These are phyloP conservation scores for Fomitopsis pinicola DNA, from an alignment of 1,284 basidiomycete species.

Conservation along the genomic window DNA sequence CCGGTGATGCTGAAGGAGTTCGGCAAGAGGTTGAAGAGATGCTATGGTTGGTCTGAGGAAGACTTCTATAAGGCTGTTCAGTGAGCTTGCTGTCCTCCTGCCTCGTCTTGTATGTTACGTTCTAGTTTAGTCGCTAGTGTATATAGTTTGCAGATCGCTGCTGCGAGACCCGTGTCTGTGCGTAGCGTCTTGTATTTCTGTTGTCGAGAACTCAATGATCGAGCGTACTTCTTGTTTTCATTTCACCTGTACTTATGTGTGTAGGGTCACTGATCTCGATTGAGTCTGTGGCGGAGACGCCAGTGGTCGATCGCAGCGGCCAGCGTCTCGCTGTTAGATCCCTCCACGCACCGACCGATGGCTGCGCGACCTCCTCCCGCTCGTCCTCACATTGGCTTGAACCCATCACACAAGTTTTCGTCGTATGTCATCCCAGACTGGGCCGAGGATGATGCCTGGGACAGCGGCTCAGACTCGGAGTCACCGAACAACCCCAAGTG, in stretches of 20 bases:
- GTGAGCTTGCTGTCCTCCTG: neutral
- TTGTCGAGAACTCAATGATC: neutral
- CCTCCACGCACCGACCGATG: slow-evolving; percentile 33
- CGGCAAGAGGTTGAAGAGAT: slow-evolving; percentile 53
- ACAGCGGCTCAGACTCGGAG: slow-evolving; percentile 82
- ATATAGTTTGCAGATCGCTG: neutral
- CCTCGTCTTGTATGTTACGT: neutral
- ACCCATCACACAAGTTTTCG: slow-evolving; percentile 48
- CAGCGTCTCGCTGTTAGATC: neutral
- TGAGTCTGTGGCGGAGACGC: neutral
- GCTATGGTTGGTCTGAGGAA: slow-evolving; percentile 69
- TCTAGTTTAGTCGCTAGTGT: neutral
- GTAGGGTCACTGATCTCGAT: neutral
- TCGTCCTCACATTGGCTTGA: slow-evolving; percentile 69
- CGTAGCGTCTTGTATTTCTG: neutral
- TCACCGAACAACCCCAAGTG: slow-evolving; percentile 49
- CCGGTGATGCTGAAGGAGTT: slow-evolving; percentile 47
- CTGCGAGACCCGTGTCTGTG: neutral
- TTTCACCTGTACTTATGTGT: neutral
- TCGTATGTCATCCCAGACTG: slow-evolving; percentile 46
- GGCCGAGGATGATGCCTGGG: slow-evolving; percentile 89
- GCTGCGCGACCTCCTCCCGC: slow-evolving; percentile 67
- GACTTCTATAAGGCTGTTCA: slow-evolving; percentile 37
- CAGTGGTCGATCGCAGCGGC: neutral
- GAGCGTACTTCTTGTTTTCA: neutral